These are phyloP conservation scores for Leccinellum luteum DNA, from an alignment of 768 basidiomycete species.

Conservation along the genomic window DNA sequence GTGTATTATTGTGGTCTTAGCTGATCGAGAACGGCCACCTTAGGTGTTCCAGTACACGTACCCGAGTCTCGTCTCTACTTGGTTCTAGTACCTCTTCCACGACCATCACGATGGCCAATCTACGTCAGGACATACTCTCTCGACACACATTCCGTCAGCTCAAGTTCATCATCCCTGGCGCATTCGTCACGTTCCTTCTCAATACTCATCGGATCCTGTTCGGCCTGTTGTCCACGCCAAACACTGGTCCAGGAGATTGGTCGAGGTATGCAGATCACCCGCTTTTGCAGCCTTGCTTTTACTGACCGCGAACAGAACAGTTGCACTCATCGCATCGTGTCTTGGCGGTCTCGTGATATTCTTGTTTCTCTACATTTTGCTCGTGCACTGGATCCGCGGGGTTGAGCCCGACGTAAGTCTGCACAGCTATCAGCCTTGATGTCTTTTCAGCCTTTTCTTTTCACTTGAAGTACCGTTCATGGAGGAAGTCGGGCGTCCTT, in stretches of 20 bases:
- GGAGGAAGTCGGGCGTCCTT: slow-evolving; percentile 68
- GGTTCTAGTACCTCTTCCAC: not conserved
- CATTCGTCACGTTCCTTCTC: slow-evolving; percentile 57
- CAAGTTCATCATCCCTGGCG: slow-evolving; percentile 76
- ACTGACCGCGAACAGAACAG: slow-evolving; percentile 39
- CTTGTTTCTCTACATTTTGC: slow-evolving; percentile 71
- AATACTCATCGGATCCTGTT: slow-evolving; percentile 53
- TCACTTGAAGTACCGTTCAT: slow-evolving; percentile 58
- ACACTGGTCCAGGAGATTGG: slow-evolving; percentile 44
- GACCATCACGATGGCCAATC: slow-evolving; percentile 18
- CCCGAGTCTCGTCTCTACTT: not conserved
- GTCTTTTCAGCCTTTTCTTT: not conserved
- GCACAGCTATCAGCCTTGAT: not conserved
- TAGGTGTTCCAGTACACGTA: not conserved
- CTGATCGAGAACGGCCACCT: not conserved
- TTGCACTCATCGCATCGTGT: slow-evolving; percentile 51
- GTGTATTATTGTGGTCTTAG: slow-evolving; percentile 14
- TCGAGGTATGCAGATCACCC: slow-evolving; percentile 40
- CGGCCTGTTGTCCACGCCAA: slow-evolving; percentile 31
- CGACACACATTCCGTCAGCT: slow-evolving; percentile 64
- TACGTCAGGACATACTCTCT: slow-evolving; percentile 26
- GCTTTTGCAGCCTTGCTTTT: not conserved
- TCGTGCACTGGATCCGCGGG: slow-evolving; percentile 65
- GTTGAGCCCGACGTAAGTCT: slow-evolving; percentile 65
- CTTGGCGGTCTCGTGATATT: slow-evolving; percentile 59